Base-by-base conservation (phyloP, 495 filamentous ascomycete species). In the Viridothelium virens region DNA sequence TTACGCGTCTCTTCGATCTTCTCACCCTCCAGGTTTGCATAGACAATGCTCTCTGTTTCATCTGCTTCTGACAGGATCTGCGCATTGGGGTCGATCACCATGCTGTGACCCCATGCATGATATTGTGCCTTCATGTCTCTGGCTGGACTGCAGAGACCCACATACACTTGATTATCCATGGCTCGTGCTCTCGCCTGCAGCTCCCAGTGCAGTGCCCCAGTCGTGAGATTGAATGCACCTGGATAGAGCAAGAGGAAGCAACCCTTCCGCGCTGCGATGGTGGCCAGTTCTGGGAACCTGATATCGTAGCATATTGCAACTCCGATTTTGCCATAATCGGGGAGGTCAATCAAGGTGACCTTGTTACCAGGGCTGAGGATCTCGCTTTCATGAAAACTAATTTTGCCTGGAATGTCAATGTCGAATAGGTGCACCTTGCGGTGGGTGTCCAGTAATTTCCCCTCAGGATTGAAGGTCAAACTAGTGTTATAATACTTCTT, bases 351-450 rank as follows among this genome's bases (percentile, higher is more conserved):
- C 0, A 97, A 74, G 0, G 93, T 95, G 50, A 96, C 70, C 68
- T 87, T 84, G 76, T 91, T 85, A 0, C 94, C 94, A 0, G 94
- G 89, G 1, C 82, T 87, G 25, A 99, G 82, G 7, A 96, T 91
- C 61, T 96, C 91, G 63, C 86, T 90, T 77, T 99, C 94, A 66
- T 84, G 84, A 80, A 99, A 99, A 14, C 73, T 87, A 75, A 99
- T 96, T 75, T 91, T 90, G 38, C 91, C 92, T 1, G 94, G 94
- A 71, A 99, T 99, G 75, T 93, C 89, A 71, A 99, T 99, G 79
- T 99, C 94, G 79, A 99, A 99, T n/a, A 99, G 82, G 74, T 99
- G 94, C 25, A 94, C 85, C 76, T 99, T 99, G 68, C 94, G 86
- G 74, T 99, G 92, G 2, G 85, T 89, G 2, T 87, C 90, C 10